phyloP scores from a whole-genome alignment of 2,329 filamentous ascomycete genomes.

The Paracoccidioides brasiliensis region DNA sequence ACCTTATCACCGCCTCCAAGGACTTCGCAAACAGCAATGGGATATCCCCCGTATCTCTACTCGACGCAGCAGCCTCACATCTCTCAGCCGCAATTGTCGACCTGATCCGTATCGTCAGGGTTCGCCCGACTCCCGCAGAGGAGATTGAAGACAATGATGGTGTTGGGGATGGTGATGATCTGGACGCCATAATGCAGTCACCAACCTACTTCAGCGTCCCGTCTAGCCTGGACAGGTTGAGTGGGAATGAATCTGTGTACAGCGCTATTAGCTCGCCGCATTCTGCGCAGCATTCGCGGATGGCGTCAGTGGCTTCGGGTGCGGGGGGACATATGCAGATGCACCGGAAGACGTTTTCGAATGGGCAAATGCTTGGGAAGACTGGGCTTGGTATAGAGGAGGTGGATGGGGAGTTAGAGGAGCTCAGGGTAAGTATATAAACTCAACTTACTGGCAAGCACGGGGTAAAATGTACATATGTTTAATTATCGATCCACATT shows the following conservation, averaged over 20 bases:
- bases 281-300: slow-evolving; percentile 16
- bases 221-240: slow-evolving; percentile 37
- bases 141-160: slow-evolving; percentile 72
- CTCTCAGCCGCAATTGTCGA: slow-evolving; percentile 77
- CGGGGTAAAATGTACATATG: background rate
- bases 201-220: slow-evolving; percentile 53
- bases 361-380: slow-evolving; percentile 20
- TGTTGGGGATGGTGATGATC: slow-evolving; percentile 45
- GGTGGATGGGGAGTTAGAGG: slow-evolving; percentile 41
- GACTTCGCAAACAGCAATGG: slow-evolving; percentile 75
- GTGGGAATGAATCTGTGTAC: slow-evolving; percentile 59
- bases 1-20: slow-evolving; percentile 85
- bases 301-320: no score
- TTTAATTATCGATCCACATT: no score
- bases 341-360: slow-evolving; percentile 18
- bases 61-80: slow-evolving; percentile 89
- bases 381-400: slow-evolving; percentile 30
- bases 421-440: slow-evolving; percentile 42
- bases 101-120: slow-evolving; percentile 69
- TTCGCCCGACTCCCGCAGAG: slow-evolving; percentile 58
- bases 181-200: slow-evolving; percentile 49
- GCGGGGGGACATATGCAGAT: no score
- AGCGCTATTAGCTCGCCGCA: slow-evolving; percentile 59
- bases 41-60: slow-evolving; percentile 78
- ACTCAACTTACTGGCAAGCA: slow-evolving; percentile 9